Evolutionary conservation across 345 rosid genomes (phyloP).

Genomic region (Lepidium didymum): DNA sequence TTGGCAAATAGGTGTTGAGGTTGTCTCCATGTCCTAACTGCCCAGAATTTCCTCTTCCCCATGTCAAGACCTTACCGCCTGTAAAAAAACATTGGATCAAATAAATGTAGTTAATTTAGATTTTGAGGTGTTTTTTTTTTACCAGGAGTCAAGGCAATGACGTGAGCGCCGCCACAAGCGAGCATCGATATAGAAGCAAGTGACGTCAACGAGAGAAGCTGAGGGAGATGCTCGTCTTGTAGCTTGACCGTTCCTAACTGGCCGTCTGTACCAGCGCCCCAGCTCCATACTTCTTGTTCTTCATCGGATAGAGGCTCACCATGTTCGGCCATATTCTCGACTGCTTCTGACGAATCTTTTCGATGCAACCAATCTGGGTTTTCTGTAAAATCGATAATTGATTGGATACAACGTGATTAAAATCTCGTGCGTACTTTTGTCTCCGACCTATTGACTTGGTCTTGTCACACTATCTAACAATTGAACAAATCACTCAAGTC

Average conservation of each 20-base stretch:
- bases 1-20: slow-evolving; percentile 39
- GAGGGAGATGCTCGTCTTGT: slow-evolving; percentile 74
- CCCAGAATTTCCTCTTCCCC: slow-evolving; percentile 96
- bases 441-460: background rate
- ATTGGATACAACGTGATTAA: background rate
- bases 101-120: background rate
- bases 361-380: background rate
- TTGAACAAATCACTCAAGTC: background rate
- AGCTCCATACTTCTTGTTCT: slow-evolving; percentile 60
- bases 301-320: background rate
- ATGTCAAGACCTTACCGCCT: slow-evolving; percentile 68
- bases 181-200: slow-evolving; percentile 50
- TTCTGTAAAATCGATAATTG: background rate
- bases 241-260: slow-evolving; percentile 68
- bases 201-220: slow-evolving; percentile 48
- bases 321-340: background rate
- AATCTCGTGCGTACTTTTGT: background rate
- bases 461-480: background rate
- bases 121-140: background rate
- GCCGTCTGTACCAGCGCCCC: slow-evolving; percentile 98
- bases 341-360: background rate
- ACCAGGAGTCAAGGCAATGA: slow-evolving; percentile 65
- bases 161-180: slow-evolving; percentile 94
- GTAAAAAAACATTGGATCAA: background rate
- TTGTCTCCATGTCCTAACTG: slow-evolving; percentile 81